These are phyloP conservation scores for Chloranthus sessilifolius DNA, from an alignment of 164 flowering plant species.

Conservation along the genomic window DNA sequence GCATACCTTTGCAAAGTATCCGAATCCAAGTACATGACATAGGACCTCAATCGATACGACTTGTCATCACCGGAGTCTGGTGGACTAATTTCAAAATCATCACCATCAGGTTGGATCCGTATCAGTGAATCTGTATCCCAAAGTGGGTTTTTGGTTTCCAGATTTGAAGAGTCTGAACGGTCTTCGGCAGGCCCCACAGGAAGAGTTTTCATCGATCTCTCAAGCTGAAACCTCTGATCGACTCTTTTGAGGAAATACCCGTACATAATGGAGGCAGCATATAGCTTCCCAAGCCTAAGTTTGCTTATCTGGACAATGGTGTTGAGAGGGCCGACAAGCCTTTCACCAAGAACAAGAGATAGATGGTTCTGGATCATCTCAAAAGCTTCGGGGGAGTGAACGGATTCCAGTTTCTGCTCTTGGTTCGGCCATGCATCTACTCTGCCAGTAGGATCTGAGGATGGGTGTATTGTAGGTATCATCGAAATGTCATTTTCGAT, in stretches of 20 bases:
- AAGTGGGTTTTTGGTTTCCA: no score
- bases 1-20: constrained; percentile 87
- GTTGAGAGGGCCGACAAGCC: constrained; percentile 60
- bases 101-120: constrained; percentile 38
- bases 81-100: constrained; percentile 17
- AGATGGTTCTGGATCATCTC: constrained; percentile 89
- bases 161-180: constrained; percentile 33
- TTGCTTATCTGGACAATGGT: constrained; percentile 66
- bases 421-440: constrained; percentile 91
- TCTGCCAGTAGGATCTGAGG: constrained; percentile 57
- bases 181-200: constrained; percentile 39
- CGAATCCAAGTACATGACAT: constrained; percentile 85
- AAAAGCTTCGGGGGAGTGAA: constrained; percentile 83
- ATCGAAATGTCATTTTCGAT: constrained; percentile 52
- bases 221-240: constrained; percentile 81
- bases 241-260: constrained; percentile 92
- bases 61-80: constrained; percentile 31
- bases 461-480: constrained; percentile 60
- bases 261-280: constrained; percentile 96
- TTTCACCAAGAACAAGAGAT: constrained; percentile 73
- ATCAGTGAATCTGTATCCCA: constrained; percentile 77
- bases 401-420: constrained; percentile 64
- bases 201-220: constrained; percentile 71
- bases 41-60: constrained; percentile 55
- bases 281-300: constrained; percentile 87